These are phyloP conservation scores for Talinum fruticosum DNA, from an alignment of 148 eudicot genomes.

Conservation along the genomic window DNA sequence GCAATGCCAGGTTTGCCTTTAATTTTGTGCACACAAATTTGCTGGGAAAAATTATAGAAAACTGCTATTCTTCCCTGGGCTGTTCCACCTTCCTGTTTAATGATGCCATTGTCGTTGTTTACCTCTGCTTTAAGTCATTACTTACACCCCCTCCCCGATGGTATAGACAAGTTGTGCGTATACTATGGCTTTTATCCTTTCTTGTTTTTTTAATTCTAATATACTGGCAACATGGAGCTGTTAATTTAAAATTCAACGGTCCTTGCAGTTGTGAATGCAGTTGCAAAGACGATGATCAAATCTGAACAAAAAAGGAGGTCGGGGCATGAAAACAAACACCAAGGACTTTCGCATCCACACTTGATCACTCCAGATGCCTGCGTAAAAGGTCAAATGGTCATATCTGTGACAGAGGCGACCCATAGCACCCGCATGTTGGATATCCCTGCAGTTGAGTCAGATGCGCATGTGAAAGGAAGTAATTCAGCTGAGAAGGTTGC, in stretches of 20 bases:
- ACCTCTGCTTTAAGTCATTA: neutral
- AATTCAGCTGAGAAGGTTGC: constrained; percentile 28
- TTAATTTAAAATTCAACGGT: neutral
- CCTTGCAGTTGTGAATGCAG: constrained; percentile 18
- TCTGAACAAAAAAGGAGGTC: neutral
- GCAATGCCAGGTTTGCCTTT: constrained; percentile 24
- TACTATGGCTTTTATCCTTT: neutral
- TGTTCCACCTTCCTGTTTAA: neutral
- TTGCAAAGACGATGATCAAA: neutral
- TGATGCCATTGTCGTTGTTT: neutral
- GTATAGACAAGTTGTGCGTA: neutral
- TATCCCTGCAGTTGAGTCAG: constrained; percentile 15
- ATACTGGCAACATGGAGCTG: neutral
- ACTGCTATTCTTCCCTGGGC: neutral
- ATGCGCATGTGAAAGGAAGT: constrained; percentile 23
- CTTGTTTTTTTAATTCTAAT: neutral
- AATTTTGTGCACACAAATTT: neutral
- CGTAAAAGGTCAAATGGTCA: neutral
- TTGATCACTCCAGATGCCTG: neutral
- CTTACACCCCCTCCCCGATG: neutral
- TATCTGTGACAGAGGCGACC: neutral
- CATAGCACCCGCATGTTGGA: constrained; percentile 6
- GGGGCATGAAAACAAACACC: neutral
- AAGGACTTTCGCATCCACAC: neutral
- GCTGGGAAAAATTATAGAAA: neutral